Evolutionary conservation across 208 protist species (phyloP).

Genomic region (Trypanosoma mega): DNA sequence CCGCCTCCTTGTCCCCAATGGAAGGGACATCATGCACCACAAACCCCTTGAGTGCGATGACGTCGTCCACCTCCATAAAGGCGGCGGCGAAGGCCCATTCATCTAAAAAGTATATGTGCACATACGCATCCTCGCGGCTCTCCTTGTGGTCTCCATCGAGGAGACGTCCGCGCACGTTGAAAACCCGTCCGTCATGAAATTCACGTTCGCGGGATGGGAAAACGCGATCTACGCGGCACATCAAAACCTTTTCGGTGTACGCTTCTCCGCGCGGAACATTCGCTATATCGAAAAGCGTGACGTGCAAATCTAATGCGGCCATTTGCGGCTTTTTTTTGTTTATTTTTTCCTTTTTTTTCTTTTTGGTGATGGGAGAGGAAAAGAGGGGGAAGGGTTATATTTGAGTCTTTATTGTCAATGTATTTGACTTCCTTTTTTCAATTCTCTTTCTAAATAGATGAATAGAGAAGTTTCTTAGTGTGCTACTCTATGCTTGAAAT

Average conservation of each 20-base stretch:
- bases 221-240: constrained; percentile 39
- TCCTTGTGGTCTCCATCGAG: constrained; percentile 15
- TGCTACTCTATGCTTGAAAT: too few species aligned
- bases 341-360: not conserved
- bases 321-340: not conserved
- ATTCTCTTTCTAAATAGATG: too few species aligned
- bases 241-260: constrained; percentile 33
- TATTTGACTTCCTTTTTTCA: too few species aligned
- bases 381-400: not conserved
- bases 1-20: constrained; percentile 23
- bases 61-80: constrained; percentile 65
- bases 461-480: too few species aligned
- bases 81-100: constrained; percentile 62
- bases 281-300: constrained; percentile 39
- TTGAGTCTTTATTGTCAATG: too few species aligned
- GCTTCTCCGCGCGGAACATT: constrained; percentile 27
- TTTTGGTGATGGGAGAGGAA: not conserved
- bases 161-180: constrained; percentile 45
- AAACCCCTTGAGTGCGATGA: constrained; percentile 49
- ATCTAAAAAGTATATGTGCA: constrained; percentile 69
- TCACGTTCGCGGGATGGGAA: constrained; percentile 51
- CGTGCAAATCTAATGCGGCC: constrained; percentile 36
- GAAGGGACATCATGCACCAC: constrained; percentile 28
- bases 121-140: not conserved
- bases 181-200: constrained; percentile 51